phyloP scores from a whole-genome alignment of 495 filamentous ascomycete species.

The Annulohypoxylon bovei region DNA sequence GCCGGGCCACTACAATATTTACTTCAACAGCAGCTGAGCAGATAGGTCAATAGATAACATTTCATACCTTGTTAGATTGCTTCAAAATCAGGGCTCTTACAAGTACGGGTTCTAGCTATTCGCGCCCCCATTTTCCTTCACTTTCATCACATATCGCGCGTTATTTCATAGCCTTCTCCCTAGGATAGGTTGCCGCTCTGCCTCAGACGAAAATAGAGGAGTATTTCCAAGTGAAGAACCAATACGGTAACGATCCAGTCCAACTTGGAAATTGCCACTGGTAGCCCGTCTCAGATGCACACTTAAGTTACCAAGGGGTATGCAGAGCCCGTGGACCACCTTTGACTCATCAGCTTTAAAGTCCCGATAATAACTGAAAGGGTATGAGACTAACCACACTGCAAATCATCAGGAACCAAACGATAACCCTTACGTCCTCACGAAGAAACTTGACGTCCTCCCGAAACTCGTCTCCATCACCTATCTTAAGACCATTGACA shows the following conservation, averaged over 20 bases:
- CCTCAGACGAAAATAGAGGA: not conserved
- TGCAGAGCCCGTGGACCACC: slow-evolving; percentile 85
- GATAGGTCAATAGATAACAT: not conserved
- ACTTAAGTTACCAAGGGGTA: slow-evolving; percentile 83
- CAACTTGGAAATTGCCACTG: slow-evolving; percentile 56
- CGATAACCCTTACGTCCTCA: slow-evolving; percentile 72
- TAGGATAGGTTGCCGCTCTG: not conserved
- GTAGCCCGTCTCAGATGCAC: slow-evolving; percentile 78
- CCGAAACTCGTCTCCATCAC: slow-evolving; percentile 66
- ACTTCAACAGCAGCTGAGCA: not conserved
- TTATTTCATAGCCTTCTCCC: not conserved
- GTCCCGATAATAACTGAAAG: not conserved
- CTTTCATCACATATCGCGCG: not conserved
- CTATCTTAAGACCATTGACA: slow-evolving; percentile 57
- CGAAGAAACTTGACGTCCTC: slow-evolving; percentile 70
- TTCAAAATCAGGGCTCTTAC: not conserved
- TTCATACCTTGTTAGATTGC: not conserved
- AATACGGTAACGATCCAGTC: not conserved
- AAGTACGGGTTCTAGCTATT: not conserved
- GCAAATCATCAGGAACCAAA: slow-evolving; percentile 86
- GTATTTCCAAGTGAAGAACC: not conserved
- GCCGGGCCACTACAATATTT: not conserved
- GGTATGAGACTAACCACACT: slow-evolving; percentile 74
- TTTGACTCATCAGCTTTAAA: slow-evolving; percentile 40
- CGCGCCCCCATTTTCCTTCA: too few relatives aligned